Conservation (phyloP, 768 basidiomycete species). For the Kwoniella pini region DNA sequence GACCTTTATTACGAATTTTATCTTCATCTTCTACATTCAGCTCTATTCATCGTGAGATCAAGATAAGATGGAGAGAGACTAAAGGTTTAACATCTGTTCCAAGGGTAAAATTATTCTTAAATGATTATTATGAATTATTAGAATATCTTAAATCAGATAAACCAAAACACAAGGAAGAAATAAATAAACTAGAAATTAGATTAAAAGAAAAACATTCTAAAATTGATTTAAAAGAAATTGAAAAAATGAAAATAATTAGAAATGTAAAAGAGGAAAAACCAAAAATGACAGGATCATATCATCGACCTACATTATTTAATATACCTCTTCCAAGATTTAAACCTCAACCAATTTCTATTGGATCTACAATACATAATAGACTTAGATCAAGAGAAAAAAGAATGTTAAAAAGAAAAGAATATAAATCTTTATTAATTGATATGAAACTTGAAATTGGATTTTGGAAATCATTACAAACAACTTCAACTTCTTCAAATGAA, state of each 20-base stretch:
- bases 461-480: conserved; percentile 16
- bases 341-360: conserved; percentile 73
- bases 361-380: conserved; percentile 67
- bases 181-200: neutral
- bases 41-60: conserved; percentile 1
- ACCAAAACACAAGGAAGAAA: neutral
- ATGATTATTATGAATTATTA: conserved; percentile 13
- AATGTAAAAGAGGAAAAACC: conserved; percentile 41
- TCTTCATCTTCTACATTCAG: conserved; percentile 9
- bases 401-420: conserved; percentile 36
- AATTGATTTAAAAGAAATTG: neutral
- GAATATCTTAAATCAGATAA: neutral
- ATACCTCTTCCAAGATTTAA: conserved; percentile 74
- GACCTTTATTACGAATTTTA: conserved; percentile 61
- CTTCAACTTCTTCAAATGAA: too few relatives aligned
- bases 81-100: conserved; percentile 21
- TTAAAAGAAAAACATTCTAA: conserved; percentile 38
- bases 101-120: conserved; percentile 9
- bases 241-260: neutral
- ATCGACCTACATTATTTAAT: conserved; percentile 68
- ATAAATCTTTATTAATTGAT: conserved; percentile 23
- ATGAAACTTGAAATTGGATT: conserved; percentile 42
- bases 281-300: conserved; percentile 69
- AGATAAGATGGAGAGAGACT: conserved; percentile 17
- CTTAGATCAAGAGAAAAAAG: conserved; percentile 59